A percentile compares a stretch with the other conserved stretches of the same genome.
These are phyloP conservation scores for Trebouxiophyceae sp. DNA, from an alignment of 163 green algal species.

Conservation along the genomic window DNA sequence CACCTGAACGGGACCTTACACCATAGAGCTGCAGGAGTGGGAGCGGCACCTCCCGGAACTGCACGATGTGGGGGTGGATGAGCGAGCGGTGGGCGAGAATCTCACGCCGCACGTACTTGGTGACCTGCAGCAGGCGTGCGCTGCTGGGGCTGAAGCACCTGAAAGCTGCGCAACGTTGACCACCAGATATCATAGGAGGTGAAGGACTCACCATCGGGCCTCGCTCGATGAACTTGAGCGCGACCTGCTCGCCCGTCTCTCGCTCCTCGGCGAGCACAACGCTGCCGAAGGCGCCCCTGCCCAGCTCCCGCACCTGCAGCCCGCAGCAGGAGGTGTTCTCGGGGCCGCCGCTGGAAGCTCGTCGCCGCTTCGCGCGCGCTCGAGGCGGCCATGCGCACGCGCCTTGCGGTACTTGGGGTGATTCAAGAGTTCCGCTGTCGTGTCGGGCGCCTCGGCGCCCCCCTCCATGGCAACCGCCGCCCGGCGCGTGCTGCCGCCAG, in stretches of 20 bases:
- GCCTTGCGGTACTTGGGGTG: background rate
- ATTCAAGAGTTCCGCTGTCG: background rate
- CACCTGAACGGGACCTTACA: background rate
- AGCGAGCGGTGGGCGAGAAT: slow-evolving; percentile 84
- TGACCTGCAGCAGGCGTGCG: too few relatives aligned
- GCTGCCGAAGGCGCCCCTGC: slow-evolving; percentile 80
- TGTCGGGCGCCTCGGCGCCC: background rate
- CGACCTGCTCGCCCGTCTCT: slow-evolving; percentile 66
- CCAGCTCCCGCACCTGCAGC: slow-evolving; percentile 60
- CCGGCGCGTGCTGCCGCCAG: background rate
- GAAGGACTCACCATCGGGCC: slow-evolving; percentile 67
- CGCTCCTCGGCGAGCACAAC: slow-evolving; percentile 73
- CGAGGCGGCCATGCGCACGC: background rate
- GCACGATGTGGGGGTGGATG: slow-evolving; percentile 88
- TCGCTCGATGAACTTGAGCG: slow-evolving; percentile 93
- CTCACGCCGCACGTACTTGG: slow-evolving; percentile 87
- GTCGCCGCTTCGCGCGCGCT: background rate
- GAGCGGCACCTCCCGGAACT: slow-evolving; percentile 85
- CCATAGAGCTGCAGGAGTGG: background rate
- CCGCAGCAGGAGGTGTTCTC: background rate
- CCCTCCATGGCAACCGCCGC: background rate
- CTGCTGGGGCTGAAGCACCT: too few relatives aligned
- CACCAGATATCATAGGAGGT: too few relatives aligned
- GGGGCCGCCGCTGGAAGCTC: background rate
- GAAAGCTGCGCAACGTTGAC: too few relatives aligned